Percentiles rank a stretch among this genome's conserved stretches.
These are phyloP conservation scores for Diaporthe helianthi DNA, from an alignment of 2,329 filamentous ascomycete species.

Conservation along the genomic window DNA sequence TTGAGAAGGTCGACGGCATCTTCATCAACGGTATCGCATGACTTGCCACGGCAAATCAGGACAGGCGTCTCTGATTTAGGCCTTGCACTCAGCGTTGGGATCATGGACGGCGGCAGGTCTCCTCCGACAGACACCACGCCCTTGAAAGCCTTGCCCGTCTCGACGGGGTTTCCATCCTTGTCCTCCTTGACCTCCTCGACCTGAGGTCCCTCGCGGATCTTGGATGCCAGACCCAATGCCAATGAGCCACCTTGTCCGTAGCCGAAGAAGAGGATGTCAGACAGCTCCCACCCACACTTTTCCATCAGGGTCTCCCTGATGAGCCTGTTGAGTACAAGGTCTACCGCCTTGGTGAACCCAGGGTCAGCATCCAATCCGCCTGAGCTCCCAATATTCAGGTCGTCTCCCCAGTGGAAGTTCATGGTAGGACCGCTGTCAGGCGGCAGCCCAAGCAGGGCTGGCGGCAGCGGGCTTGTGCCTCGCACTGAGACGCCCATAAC, in stretches of 20 bases:
- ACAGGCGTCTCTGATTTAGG: slow-evolving; percentile 69
- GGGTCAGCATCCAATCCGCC: slow-evolving; percentile 67
- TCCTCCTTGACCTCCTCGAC: slow-evolving; percentile 36
- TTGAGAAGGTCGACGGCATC: slow-evolving; percentile 70
- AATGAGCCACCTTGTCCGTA: slow-evolving; percentile 73
- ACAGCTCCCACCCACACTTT: slow-evolving; percentile 64
- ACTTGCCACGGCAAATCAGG: slow-evolving; percentile 64
- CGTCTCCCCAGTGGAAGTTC: slow-evolving; percentile 73
- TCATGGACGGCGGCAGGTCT: slow-evolving; percentile 62
- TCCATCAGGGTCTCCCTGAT: slow-evolving; percentile 58
- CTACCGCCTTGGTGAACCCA: slow-evolving; percentile 60
- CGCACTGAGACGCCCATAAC: slow-evolving; percentile 78
- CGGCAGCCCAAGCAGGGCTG: slow-evolving; percentile 63
- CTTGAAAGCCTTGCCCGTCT: slow-evolving; percentile 45
- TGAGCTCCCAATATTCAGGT: slow-evolving; percentile 60
- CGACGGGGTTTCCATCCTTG: slow-evolving; percentile 23
- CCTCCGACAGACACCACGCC: slow-evolving; percentile 59
- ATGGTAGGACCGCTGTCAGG: slow-evolving; percentile 37
- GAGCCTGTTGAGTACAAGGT: slow-evolving; percentile 57
- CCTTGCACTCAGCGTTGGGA: slow-evolving; percentile 51
- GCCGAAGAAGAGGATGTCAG: slow-evolving; percentile 70
- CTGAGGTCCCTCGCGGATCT: slow-evolving; percentile 44
- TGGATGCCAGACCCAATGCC: slow-evolving; percentile 62
- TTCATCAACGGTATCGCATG: slow-evolving; percentile 57
- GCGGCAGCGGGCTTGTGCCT: slow-evolving; percentile 72